Evolutionary conservation across 345 rosid species (phyloP).

Genomic region (Gossypium rotundifolium): DNA sequence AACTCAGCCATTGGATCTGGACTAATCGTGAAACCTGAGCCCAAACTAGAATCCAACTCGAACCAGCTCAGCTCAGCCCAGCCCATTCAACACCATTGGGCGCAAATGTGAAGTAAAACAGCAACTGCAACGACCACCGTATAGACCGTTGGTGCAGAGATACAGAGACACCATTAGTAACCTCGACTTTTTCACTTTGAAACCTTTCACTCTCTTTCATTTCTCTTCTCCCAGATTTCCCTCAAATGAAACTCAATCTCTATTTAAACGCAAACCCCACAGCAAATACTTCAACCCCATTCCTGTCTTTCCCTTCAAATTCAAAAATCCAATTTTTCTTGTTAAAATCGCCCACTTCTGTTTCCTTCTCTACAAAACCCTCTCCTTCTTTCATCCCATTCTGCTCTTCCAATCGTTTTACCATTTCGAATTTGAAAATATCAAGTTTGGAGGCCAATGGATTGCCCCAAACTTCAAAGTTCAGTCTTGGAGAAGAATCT

Average conservation of each 20-base stretch:
- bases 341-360: conserved; percentile 12
- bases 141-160: background rate
- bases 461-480: conserved; percentile 17
- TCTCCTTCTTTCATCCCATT: conserved; percentile 24
- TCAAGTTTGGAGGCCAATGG: conserved; percentile 5
- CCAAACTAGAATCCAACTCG: background rate
- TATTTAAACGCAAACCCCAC: conserved; percentile 1
- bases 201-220: background rate
- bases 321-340: conserved; percentile 17
- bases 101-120: background rate
- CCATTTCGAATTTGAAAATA: conserved; percentile 15
- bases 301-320: conserved; percentile 19
- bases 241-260: conserved; percentile 33
- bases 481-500: conserved; percentile 23
- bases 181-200: background rate
- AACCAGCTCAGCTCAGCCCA: background rate
- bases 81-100: background rate
- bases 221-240: background rate
- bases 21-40: background rate
- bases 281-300: conserved; percentile 20
- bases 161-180: background rate
- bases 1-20: background rate
- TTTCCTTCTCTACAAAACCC: conserved; percentile 19
- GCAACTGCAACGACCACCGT: background rate
- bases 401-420: conserved; percentile 24